Conservation (phyloP, 2,329 filamentous ascomycete genomes). For the Stemphylium beticola region DNA sequence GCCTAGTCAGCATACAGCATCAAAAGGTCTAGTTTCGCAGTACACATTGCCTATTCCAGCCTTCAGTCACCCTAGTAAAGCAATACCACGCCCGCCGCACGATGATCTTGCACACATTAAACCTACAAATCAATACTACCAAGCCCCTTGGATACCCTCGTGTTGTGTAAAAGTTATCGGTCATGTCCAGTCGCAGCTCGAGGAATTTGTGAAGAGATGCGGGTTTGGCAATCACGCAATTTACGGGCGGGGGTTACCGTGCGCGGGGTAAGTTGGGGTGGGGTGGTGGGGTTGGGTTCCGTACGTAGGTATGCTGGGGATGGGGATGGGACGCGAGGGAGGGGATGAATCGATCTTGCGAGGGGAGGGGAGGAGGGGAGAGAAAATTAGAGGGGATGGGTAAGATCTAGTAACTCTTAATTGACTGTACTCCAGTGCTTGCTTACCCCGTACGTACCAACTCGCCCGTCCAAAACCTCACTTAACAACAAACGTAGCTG, state of each 20-base stretch:
- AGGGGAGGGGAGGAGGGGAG: no score
- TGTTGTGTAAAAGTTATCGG: background rate
- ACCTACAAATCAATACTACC: no score
- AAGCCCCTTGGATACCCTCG: background rate
- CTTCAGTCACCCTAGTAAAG: background rate
- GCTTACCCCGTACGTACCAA: no score
- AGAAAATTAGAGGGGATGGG: no score
- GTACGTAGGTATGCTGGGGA: background rate
- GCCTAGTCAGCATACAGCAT: no score
- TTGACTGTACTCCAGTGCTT: no score
- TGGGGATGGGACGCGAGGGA: background rate
- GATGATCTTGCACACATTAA: background rate
- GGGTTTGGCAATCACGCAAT: conserved; percentile 3
- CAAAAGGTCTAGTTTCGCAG: background rate
- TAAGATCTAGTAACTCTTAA: no score
- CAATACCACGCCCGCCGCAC: background rate
- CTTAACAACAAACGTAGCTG: no score
- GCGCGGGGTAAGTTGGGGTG: background rate
- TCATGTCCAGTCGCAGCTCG: background rate
- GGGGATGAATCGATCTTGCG: no score
- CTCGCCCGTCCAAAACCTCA: no score
- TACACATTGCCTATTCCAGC: background rate
- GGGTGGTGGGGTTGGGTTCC: background rate
- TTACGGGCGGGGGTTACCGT: background rate
- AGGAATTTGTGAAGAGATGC: background rate